Percentiles rank a stretch among this genome's conserved stretches.
phyloP scores from a whole-genome alignment of 768 basidiomycete species.

The Candolleomyces eurysporus region DNA sequence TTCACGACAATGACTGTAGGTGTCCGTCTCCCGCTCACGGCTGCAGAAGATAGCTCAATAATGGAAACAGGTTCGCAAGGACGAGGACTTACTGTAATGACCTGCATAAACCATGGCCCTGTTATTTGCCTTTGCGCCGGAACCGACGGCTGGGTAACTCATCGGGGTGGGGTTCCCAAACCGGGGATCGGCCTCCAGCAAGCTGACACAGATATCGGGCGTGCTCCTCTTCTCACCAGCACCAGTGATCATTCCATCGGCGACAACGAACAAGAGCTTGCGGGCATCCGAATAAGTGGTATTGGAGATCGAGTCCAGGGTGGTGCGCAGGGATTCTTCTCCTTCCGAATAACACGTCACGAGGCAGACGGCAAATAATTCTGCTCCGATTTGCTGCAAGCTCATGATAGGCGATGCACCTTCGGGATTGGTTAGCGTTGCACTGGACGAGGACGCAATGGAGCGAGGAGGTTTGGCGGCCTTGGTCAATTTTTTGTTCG shows the following conservation, averaged over 20 bases:
- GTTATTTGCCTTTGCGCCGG: conserved; percentile 87
- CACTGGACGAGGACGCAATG: conserved; percentile 49
- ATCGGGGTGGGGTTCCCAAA: conserved; percentile 96
- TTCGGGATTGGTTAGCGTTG: conserved; percentile 54
- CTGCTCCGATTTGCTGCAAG: conserved; percentile 88
- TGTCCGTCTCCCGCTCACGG: conserved; percentile 84
- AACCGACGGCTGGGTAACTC: conserved; percentile 89
- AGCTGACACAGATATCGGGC: conserved; percentile 91
- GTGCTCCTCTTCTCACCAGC: conserved; percentile 94
- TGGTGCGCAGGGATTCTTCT: conserved; percentile 86
- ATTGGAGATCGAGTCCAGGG: conserved; percentile 87
- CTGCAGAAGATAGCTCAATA: conserved; percentile 28
- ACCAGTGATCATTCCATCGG: conserved; percentile 99
- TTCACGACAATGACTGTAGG: conserved; percentile 95
- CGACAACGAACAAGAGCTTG: conserved; percentile 91
- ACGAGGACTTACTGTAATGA: conserved; percentile 82
- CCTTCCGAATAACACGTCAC: conserved; percentile 99
- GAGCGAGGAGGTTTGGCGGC: conserved; percentile 45
- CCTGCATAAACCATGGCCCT: conserved; percentile 98
- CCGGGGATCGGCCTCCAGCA: conserved; percentile 90
- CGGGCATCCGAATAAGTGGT: conserved; percentile 91
- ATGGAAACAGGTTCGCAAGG: no score
- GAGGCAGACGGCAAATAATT: conserved; percentile 92
- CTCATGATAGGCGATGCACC: conserved; percentile 65
- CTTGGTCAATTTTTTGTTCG: conserved; percentile 52